phyloP scores from a whole-genome alignment of 169 alveolate species.

The Cytauxzoon felis region DNA sequence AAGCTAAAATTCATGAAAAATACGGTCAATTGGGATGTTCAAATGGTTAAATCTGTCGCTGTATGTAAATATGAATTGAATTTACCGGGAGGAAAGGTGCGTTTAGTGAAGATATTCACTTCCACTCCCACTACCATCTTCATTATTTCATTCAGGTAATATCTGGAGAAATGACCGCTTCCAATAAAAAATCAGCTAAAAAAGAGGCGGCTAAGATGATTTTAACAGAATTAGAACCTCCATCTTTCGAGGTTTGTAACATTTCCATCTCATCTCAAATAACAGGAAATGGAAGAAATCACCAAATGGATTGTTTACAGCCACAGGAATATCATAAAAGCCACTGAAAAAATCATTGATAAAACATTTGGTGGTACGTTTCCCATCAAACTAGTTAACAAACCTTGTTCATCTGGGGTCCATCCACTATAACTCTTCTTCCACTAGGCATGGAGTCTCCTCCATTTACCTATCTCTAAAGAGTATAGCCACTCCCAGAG shows the following conservation, averaged over 20 bases:
- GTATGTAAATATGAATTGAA: constrained; percentile 20
- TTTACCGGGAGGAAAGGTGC: constrained; percentile 29
- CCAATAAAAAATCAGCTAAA: constrained; percentile 40
- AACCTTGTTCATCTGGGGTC: no score
- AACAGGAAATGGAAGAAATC: constrained; percentile 27
- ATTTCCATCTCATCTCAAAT: neutral
- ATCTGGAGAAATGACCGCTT: constrained; percentile 22
- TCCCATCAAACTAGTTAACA: no score
- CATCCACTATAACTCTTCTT: no score
- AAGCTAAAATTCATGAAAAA: constrained; percentile 16
- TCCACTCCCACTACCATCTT: neutral
- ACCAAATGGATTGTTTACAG: constrained; percentile 57
- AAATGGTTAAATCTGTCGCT: constrained; percentile 17
- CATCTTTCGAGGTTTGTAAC: constrained; percentile 7
- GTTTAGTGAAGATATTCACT: no score
- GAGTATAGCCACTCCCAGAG: no score
- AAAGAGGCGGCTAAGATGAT: constrained; percentile 46
- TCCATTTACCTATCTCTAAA: no score
- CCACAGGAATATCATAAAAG: constrained; percentile 16
- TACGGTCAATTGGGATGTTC: constrained; percentile 18
- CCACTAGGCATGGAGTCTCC: no score
- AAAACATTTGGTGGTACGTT: constrained; percentile 14
- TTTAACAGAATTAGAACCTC: constrained; percentile 8
- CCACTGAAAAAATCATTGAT: constrained; percentile 2
- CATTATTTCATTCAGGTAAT: constrained; percentile 1